Base-by-base conservation (phyloP, 345 rosid species). In the Salix koriyanagi region DNA sequence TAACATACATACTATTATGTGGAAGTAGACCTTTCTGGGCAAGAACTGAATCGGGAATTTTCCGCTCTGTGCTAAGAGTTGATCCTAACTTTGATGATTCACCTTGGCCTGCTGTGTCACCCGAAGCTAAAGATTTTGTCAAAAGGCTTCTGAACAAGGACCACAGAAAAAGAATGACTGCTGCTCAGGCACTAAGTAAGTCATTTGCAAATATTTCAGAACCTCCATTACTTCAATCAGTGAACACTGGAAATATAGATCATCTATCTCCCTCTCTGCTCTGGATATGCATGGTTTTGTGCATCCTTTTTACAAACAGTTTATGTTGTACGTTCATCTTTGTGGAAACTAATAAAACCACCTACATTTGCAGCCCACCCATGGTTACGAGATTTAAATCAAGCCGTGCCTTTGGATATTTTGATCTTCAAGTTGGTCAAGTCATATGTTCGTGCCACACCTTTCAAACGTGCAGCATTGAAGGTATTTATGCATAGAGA, bases 21-120 rank as follows among this genome's bases (percentile, higher is more conserved):
- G 98, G 99, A 73, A 92, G 98, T 86, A 87, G 98, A 81, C 99
- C 99, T 44, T 91, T 93, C 81, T 93, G 93, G 83, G 96, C 97
- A 75, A 82, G 94, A 65, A 93, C 97, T 10, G 99, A 96, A 88
- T 96, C 99, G 32, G 97, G 97, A 62, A 96, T 93, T 82, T 93
- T 96, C 48, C 94, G 97, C 18, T 92, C 97, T 54, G 99, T 96
- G 71, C 88, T 96, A 79, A 87, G 92, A 87, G 89, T 91, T 36
- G 89, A 90, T 69, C 98, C 99, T 60, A 96, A 93, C 77, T 89
- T 93, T 77, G 85, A 88, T 50, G 98, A 91, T 83, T 82, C 88
- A 73, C 98, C 99, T 18, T 93, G 97, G 99, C 99, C 98, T 68
- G 60, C 82, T 1, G 87, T 93, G 80, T 86, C 98, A 72, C 83